phyloP scores from a whole-genome alignment of 257 asterid species.

The Solanum chmielewskii region DNA sequence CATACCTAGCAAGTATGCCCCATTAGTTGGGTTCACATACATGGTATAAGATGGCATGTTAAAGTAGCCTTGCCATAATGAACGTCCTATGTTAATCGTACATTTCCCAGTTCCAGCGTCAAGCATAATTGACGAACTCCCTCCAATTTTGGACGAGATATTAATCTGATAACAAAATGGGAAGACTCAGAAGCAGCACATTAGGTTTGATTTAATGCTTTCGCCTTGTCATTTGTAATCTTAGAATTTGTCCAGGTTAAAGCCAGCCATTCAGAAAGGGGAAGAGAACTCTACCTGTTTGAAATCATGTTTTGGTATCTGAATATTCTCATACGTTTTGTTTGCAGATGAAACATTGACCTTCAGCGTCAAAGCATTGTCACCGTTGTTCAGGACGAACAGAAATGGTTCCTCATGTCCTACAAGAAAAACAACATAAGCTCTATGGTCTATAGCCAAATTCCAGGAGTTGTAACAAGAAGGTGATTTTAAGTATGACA shows the following conservation, averaged over 20 bases:
- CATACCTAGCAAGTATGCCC: slow-evolving; percentile 28
- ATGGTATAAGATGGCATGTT: slow-evolving; percentile 1
- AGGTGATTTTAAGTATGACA: not conserved
- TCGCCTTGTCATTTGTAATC: not conserved
- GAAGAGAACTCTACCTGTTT: slow-evolving; percentile 29
- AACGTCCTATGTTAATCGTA: slow-evolving; percentile 15
- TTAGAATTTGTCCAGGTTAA: not conserved
- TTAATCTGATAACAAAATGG: slow-evolving; percentile 26
- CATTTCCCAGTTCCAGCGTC: slow-evolving; percentile 23
- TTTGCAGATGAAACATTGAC: slow-evolving; percentile 10
- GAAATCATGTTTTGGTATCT: slow-evolving; percentile 21
- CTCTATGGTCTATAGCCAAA: not conserved
- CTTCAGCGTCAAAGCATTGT: slow-evolving; percentile 3
- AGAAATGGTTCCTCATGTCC: slow-evolving; percentile 6
- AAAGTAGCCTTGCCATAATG: not conserved
- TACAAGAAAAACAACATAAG: not conserved
- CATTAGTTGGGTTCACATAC: slow-evolving; percentile 26
- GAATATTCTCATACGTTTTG: not conserved
- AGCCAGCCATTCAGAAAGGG: not conserved
- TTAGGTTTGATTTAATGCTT: not conserved
- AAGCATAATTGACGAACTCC: slow-evolving; percentile 23
- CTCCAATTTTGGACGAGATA: slow-evolving; percentile 15
- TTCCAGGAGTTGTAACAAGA: not conserved
- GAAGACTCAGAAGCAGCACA: not conserved
- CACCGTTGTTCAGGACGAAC: slow-evolving; percentile 14